Percentiles rank a stretch among this genome's conserved stretches.
Evolutionary conservation across 1,139 yeast genomes (phyloP).

Genomic region (Candida sanyaensis): DNA sequence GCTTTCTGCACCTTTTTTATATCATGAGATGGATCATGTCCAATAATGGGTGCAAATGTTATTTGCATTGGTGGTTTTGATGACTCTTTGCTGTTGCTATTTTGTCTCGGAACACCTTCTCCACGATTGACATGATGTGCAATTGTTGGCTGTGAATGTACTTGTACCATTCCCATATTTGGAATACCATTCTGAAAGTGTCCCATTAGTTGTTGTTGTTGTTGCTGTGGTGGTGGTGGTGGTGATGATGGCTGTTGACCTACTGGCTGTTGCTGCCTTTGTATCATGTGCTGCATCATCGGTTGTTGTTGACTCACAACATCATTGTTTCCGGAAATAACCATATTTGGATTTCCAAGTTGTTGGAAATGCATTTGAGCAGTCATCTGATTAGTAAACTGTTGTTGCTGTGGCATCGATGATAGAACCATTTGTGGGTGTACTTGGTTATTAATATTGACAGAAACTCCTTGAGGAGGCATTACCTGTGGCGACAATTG

Average conservation of each 20-base stretch:
- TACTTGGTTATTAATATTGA: constrained; percentile 5
- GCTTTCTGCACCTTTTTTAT: constrained; percentile 19
- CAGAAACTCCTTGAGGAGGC: constrained; percentile 6
- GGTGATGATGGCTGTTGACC: neutral
- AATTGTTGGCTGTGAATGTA: neutral
- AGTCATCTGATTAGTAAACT: neutral
- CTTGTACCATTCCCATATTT: neutral
- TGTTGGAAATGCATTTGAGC: constrained; percentile 1
- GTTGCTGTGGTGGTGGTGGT: neutral
- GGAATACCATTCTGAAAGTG: neutral
- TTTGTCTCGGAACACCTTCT: neutral
- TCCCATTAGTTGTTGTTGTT: neutral
- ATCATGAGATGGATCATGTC: constrained; percentile 44
- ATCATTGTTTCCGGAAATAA: neutral
- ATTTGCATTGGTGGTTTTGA: constrained; percentile 29
- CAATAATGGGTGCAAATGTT: constrained; percentile 45
- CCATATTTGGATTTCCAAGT: constrained; percentile 1
- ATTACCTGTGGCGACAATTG: constrained; percentile 4
- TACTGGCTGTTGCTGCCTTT: neutral
- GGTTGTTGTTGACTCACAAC: constrained; percentile 3
- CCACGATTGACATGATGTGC: neutral
- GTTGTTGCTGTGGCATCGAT: constrained; percentile 1
- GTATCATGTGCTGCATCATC: constrained; percentile 4
- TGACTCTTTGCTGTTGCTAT: constrained; percentile 14
- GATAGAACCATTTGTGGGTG: constrained; percentile 6